Base-by-base conservation (phyloP, 108 stramenopile genomes). In the Epithemia pelagica region DNA sequence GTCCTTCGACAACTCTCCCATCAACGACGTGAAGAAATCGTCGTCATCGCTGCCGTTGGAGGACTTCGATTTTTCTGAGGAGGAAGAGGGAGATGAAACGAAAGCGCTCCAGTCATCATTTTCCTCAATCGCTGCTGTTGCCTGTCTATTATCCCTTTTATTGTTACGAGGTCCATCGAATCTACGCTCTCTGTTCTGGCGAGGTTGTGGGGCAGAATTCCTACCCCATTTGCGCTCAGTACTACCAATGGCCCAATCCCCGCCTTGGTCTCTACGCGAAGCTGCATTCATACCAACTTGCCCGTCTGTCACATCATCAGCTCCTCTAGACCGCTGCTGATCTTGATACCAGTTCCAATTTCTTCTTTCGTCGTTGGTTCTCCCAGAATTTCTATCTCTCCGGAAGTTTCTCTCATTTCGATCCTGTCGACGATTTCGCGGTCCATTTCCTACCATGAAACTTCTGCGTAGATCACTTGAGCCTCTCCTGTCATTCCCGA, bases 281-380 rank as follows among this genome's bases (percentile, higher is more conserved):
- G 52, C 27, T 46, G 58, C 46, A 5, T 18, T 24, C 22, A 59
- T 58, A 54, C 58, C 32, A 5, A 20, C n/a, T 15, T 52, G 30
- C 5, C 52, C 20, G 10, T 52, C 46, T 22, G 19, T 31, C 7
- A 7, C 5, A 8, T 62, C 26, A 22, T 54, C 46, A 15, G 52
- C 23, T 59, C 53, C 8, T 7, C 23, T 54, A 10, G n/a, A 1
- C 7, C 82, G 79, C 30, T 85, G 75, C 52, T 87, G 78, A 58
- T 89, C 86, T 56, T 87, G 68, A 64, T 86, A 91, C 64, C 76
- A 78, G 59, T 82, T 65, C 91, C 91, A 92, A 53, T 89, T 88
- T 25, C 75, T 62, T 22, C 84, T 82, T 30, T 88, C 86, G 30
- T 73, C 68, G 18, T 79, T 68, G 28, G 64, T 73, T 2, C 82